These are phyloP conservation scores for Wickerhamomyces hampshirensis DNA, from an alignment of 805 yeast genomes.

Conservation along the genomic window DNA sequence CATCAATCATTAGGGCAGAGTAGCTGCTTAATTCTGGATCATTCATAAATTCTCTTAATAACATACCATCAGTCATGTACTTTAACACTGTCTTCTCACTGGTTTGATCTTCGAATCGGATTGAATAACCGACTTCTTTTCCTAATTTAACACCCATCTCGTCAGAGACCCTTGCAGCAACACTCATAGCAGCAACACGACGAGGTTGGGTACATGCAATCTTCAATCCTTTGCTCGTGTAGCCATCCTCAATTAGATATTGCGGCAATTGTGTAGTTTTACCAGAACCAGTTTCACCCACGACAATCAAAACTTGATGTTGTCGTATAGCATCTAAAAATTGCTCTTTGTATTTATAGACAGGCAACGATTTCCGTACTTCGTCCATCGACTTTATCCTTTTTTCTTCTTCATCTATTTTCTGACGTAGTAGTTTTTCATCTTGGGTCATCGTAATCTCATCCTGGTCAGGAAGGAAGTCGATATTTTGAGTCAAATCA, in stretches of 20 bases:
- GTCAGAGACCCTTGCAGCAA: slow-evolving; percentile 86
- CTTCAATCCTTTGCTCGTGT: slow-evolving; percentile 48
- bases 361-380: slow-evolving; percentile 68
- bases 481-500: slow-evolving; percentile 59
- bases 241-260: slow-evolving; percentile 79
- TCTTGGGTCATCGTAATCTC: slow-evolving; percentile 24
- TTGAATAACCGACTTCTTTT: slow-evolving; percentile 79
- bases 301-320: slow-evolving; percentile 68
- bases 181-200: slow-evolving; percentile 90
- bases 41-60: slow-evolving; percentile 73
- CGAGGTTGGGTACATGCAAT: slow-evolving; percentile 94
- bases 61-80: slow-evolving; percentile 96
- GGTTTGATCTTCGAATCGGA: slow-evolving; percentile 81
- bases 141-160: slow-evolving; percentile 85
- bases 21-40: slow-evolving; percentile 69
- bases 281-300: slow-evolving; percentile 92
- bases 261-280: slow-evolving; percentile 94
- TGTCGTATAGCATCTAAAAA: slow-evolving; percentile 54
- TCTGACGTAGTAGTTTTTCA: slow-evolving; percentile 32
- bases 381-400: slow-evolving; percentile 29
- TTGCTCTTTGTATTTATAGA: slow-evolving; percentile 55
- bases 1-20: slow-evolving; percentile 88
- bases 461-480: slow-evolving; percentile 39
- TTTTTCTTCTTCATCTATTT: slow-evolving; percentile 27
- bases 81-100: slow-evolving; percentile 65